Evolutionary conservation across 139 green algal genomes (phyloP).

Genomic region (Auxenochlorella pyrenoidosa): DNA sequence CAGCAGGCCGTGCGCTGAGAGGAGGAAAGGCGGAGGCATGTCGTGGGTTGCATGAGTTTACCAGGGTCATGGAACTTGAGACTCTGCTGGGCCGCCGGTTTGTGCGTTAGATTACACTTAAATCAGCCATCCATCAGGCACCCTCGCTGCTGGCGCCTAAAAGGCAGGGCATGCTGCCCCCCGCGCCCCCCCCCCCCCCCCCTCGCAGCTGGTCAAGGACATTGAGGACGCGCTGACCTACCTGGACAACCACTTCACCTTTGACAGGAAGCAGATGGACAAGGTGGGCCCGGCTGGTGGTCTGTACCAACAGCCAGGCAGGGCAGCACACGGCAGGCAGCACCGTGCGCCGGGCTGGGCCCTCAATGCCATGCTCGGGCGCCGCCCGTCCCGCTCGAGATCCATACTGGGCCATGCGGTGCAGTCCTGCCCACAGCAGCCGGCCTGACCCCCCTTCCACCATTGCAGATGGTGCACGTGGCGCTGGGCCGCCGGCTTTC

Average conservation of each 20-base stretch:
- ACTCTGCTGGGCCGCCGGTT: no score
- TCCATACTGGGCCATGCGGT: no score
- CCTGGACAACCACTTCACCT: conserved; percentile 65
- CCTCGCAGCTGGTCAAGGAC: conserved; percentile 50
- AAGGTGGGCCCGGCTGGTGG: not conserved
- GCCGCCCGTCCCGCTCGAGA: not conserved
- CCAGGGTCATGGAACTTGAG: no score
- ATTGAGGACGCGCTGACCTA: conserved; percentile 53
- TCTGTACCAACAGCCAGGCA: not conserved
- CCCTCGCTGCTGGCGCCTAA: not conserved
- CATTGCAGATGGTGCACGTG: not conserved
- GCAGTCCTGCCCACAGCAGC: not conserved
- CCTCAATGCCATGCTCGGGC: not conserved
- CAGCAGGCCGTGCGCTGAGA: no score
- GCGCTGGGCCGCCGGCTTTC: conserved; percentile 21
- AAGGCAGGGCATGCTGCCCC: no score
- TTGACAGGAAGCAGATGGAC: conserved; percentile 41
- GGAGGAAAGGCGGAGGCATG: no score
- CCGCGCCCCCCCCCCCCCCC: not conserved
- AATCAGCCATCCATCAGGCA: no score
- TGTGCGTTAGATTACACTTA: no score
- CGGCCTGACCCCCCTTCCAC: no score
- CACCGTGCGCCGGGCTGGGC: not conserved
- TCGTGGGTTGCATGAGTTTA: no score
- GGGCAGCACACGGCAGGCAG: not conserved